Conservation (phyloP, 2,329 filamentous ascomycete genomes). For the Verticillium nubilum region DNA sequence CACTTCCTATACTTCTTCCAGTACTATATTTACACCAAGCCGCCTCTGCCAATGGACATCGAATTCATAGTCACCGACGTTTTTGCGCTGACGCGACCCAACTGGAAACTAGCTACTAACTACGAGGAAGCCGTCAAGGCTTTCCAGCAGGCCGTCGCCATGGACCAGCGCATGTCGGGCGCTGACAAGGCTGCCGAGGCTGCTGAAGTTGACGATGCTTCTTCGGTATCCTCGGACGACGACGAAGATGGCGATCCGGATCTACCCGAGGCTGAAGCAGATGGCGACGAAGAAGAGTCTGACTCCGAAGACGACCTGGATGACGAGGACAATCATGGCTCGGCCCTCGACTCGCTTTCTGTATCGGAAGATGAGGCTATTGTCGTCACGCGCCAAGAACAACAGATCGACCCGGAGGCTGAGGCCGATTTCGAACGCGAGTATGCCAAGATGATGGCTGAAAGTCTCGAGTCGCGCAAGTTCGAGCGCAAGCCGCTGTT, state of each 20-base stretch:
- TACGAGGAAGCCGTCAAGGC: constrained; percentile 76
- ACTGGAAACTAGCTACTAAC: constrained; percentile 83
- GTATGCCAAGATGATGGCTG: constrained; percentile 97
- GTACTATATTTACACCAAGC: constrained; percentile 92
- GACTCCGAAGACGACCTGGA: constrained; percentile 24
- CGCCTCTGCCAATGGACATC: constrained; percentile 88
- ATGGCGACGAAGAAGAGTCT: constrained; percentile 48
- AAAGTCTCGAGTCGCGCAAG: constrained; percentile 91
- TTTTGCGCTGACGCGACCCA: constrained; percentile 75
- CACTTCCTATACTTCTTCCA: constrained; percentile 97
- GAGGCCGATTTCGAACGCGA: constrained; percentile 98
- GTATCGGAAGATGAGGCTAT: constrained; percentile 84
- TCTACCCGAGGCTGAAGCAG: constrained; percentile 54
- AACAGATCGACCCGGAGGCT: constrained; percentile 84
- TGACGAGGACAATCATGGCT: constrained; percentile 45
- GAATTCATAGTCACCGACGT: constrained; percentile 96
- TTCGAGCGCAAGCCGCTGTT: constrained; percentile 93
- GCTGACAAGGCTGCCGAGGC: constrained; percentile 61
- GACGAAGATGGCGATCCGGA: constrained; percentile 68
- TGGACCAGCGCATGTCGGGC: constrained; percentile 79
- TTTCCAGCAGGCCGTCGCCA: constrained; percentile 82
- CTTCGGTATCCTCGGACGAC: constrained; percentile 67
- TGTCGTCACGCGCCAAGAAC: constrained; percentile 84
- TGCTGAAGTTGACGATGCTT: constrained; percentile 66
- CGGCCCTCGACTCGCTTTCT: constrained; percentile 52